Evolutionary conservation across 2,329 filamentous ascomycete species (phyloP).

Genomic region (Cytospora piceae): DNA sequence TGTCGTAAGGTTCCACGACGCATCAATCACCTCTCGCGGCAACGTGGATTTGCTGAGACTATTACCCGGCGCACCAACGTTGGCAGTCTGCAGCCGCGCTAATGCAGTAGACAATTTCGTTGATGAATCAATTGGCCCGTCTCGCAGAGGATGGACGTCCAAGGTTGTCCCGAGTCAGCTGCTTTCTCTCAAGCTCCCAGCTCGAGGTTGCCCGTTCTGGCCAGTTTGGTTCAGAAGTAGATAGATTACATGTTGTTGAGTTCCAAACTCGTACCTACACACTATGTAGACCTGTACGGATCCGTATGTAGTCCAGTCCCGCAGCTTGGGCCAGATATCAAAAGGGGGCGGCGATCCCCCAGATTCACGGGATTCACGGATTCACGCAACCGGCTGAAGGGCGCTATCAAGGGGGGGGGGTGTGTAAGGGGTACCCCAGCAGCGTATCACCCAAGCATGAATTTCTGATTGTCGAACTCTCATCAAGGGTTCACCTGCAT

Average conservation of each 20-base stretch:
- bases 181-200: neutral
- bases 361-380: conserved; percentile 1
- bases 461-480: neutral
- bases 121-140: conserved; percentile 20
- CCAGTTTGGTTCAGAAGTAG: neutral
- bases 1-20: conserved; percentile 20
- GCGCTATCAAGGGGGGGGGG: neutral
- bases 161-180: neutral
- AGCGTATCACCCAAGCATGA: neutral
- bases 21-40: conserved; percentile 15
- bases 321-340: neutral
- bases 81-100: conserved; percentile 21
- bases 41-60: conserved; percentile 24
- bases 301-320: neutral
- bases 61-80: conserved; percentile 19
- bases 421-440: neutral
- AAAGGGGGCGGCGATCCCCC: neutral
- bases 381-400: conserved; percentile 3
- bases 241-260: too few species aligned
- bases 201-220: neutral
- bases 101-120: conserved; percentile 18
- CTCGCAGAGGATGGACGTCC: neutral
- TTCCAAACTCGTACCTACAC: neutral
- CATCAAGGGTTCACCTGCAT: neutral
- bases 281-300: neutral